Percentiles rank a stretch among this genome's conserved stretches.
Evolutionary conservation across 2,329 filamentous ascomycete genomes (phyloP).

Genomic region (Aspergillus jensenii): DNA sequence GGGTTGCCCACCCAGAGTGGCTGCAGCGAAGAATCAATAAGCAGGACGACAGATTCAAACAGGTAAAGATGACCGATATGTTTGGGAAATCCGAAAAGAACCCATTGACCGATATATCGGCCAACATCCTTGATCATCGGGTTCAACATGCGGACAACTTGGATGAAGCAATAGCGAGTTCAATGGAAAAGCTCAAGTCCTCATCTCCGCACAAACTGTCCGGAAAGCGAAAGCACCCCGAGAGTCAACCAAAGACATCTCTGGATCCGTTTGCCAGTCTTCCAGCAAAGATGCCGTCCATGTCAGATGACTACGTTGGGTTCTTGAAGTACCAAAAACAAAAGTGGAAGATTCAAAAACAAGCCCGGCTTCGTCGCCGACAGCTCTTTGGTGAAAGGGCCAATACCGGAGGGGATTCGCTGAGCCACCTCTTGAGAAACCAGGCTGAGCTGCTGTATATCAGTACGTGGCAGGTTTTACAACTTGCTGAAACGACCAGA

Average conservation of each 20-base stretch:
- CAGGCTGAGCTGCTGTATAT: slow-evolving; percentile 88
- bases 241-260: slow-evolving; percentile 60
- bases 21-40: slow-evolving; percentile 87
- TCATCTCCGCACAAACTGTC: slow-evolving; percentile 55
- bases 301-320: slow-evolving; percentile 80
- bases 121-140: slow-evolving; percentile 61
- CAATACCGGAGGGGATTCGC: slow-evolving; percentile 57
- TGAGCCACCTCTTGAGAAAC: slow-evolving; percentile 78
- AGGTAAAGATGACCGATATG: slow-evolving; percentile 96
- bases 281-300: slow-evolving; percentile 78
- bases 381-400: slow-evolving; percentile 90
- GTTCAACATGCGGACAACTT: slow-evolving; percentile 63
- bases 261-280: slow-evolving; percentile 78
- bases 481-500: slow-evolving; percentile 77
- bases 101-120: slow-evolving; percentile 71
- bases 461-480: slow-evolving; percentile 91
- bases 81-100: slow-evolving; percentile 63
- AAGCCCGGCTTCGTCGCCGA: slow-evolving; percentile 77
- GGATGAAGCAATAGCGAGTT: slow-evolving; percentile 70
- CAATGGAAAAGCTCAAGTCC: slow-evolving; percentile 65
- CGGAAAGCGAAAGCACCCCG: slow-evolving; percentile 73
- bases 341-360: slow-evolving; percentile 98
- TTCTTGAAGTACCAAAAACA: slow-evolving; percentile 95
- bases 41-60: slow-evolving; percentile 97
- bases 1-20: slow-evolving; percentile 95